A percentile compares a stretch with the other conserved stretches of the same genome.
phyloP scores from a whole-genome alignment of 495 filamentous ascomycete genomes.

The Margaritispora aquatica region DNA sequence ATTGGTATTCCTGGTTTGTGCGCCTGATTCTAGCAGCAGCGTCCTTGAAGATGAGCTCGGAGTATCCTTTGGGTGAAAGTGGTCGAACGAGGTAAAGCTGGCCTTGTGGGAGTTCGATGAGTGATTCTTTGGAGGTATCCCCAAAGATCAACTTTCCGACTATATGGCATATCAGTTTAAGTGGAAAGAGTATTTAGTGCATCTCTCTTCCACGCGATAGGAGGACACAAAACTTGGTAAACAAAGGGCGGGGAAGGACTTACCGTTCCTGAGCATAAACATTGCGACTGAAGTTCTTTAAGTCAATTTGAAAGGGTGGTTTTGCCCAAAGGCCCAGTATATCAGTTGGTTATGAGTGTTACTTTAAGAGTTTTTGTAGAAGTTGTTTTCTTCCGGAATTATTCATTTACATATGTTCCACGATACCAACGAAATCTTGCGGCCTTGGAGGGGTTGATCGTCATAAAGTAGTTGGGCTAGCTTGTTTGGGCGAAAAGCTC shows the following conservation, averaged over 20 bases:
- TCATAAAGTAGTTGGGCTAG: background rate
- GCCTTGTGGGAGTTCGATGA: slow-evolving; percentile 90
- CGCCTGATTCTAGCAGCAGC: slow-evolving; percentile 83
- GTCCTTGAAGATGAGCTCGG: slow-evolving; percentile 98
- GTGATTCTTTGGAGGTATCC: slow-evolving; percentile 84
- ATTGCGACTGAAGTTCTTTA: slow-evolving; percentile 28
- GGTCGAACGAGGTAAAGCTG: slow-evolving; percentile 96
- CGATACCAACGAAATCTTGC: slow-evolving; percentile 2
- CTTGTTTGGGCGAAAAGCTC: background rate
- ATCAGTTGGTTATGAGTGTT: background rate
- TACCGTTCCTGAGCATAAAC: slow-evolving; percentile 68
- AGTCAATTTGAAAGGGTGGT: background rate
- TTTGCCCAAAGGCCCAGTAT: background rate
- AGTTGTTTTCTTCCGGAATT: background rate
- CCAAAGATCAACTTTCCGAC: slow-evolving; percentile 91
- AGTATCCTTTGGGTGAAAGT: slow-evolving; percentile 91
- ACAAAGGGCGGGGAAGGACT: slow-evolving; percentile 28
- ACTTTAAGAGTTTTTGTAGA: background rate
- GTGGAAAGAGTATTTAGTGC: background rate
- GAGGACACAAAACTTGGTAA: slow-evolving; percentile 29
- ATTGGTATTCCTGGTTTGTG: slow-evolving; percentile 91
- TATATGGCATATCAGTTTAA: slow-evolving; percentile 29
- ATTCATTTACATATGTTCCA: background rate
- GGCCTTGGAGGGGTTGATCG: slow-evolving; percentile 4
- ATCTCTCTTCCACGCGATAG: slow-evolving; percentile 1